Evolutionary conservation across 2,329 filamentous ascomycete genomes (phyloP), one percentile per base, ranked within the genome.

Genomic region (Dactylellina haptotyla): DNA sequence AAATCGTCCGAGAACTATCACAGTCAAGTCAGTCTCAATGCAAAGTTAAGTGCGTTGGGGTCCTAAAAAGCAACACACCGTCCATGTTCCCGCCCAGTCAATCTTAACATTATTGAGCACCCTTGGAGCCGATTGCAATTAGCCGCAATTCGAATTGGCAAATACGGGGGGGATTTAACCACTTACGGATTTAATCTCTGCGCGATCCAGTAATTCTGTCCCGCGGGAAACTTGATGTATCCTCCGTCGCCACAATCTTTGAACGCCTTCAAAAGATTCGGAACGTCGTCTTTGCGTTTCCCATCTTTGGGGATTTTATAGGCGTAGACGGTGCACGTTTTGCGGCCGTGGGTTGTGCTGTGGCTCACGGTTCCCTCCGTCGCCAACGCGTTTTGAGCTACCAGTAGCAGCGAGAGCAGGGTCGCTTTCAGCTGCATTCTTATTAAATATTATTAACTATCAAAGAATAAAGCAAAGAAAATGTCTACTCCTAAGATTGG

Each of bases 51-150:
- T 25, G 48, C 26, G 57, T 45, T 46, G 69, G n/a, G 9, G 32
- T 23, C 6, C 23, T 14, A 10, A 9, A 62, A 12, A 37, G 14
- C 54, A 26, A 39, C 79, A 51, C 78, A 84, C 83, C 45, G 81
- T 82, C 84, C 84, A 87, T 50, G 81, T 79, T 0, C 85, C 85
- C 23, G 79, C 80, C 85, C 85, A 87, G 64, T 86, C 82, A 59
- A 87, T 83, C 1, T 78, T 79, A 10, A 86, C 83, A 76, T 86
- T 82, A 46, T 83, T 79, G 12, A 87, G 76, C 1, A 84, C 77
- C 0, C 59, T 63, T 32, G 9, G 18, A 26, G 16, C 12, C 23
- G 16, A 53, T 53, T 46, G 34, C 54, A 43, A 23, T 28, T 25
- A 50, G n/a, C 30, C 41, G 14, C 43, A 18, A 46, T 12, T 62